Conservation (phyloP, 2,329 filamentous ascomycete genomes). For the Arthroderma uncinatum region DNA sequence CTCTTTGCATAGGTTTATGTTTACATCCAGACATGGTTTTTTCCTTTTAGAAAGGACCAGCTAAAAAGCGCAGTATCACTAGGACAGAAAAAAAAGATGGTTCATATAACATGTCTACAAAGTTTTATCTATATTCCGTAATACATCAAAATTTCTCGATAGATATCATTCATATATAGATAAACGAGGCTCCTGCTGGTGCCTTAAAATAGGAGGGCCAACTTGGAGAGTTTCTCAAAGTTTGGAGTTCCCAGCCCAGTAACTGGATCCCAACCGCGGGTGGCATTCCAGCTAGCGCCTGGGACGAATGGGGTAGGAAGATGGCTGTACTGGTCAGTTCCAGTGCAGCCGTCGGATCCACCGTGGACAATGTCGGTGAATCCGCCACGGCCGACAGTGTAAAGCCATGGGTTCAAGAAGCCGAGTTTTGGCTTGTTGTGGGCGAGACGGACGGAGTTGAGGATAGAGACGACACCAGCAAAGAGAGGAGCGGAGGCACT, state of each 20-base stretch:
- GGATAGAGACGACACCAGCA: constrained; percentile 50
- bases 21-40: too few species aligned
- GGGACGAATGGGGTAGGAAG: constrained; percentile 31
- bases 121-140: not conserved
- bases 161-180: not conserved
- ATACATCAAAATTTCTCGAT: not conserved
- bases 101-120: not conserved
- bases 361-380: constrained; percentile 41
- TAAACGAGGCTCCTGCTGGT: not conserved
- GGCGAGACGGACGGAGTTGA: constrained; percentile 52
- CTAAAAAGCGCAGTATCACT: not conserved
- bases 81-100: too few species aligned
- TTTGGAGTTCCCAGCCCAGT: constrained; percentile 34
- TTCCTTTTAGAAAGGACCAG: too few species aligned
- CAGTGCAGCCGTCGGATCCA: constrained; percentile 37
- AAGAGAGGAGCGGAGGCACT: constrained; percentile 51
- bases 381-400: constrained; percentile 34
- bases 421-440: constrained; percentile 44
- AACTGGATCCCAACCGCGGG: constrained; percentile 40
- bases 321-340: constrained; percentile 29
- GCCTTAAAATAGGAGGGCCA: not conserved
- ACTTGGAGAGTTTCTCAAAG: constrained; percentile 14
- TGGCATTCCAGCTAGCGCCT: constrained; percentile 42
- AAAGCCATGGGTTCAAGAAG: constrained; percentile 53
- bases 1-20: too few species aligned